Evolutionary conservation across 148 eudicot species (phyloP), one percentile per base, ranked within the genome.

Genomic region (Mesembryanthemum crystallinum): DNA sequence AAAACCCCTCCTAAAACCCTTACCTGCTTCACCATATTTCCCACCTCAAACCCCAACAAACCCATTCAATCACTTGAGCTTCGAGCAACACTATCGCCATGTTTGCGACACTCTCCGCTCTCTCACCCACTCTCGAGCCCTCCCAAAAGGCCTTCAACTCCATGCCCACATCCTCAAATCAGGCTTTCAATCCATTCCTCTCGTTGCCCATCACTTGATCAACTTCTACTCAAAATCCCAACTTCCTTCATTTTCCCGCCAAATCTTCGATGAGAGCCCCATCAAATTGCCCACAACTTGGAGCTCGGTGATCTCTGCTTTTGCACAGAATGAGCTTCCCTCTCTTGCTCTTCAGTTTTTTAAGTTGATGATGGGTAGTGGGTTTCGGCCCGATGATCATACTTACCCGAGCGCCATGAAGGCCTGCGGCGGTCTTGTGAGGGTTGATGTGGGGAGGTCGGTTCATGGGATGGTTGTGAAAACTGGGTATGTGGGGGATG

Each of bases 151-250:
- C 66, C 83, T 85, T 29, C 90, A 91, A 51, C 72, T 94, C 77
- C 98, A 94, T 61, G 73, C 87, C 83, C 86, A 83, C 73, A 80
- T 94, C 70, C 43, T 91, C 83, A 94, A 94, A 83, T 77, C 84
- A 5, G 90, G 93, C 1, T 33, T 88, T 54, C 88, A 80, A 55
- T 4, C 67, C 39, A 82, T 88, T 72, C 98, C 97, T 5, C 85
- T 89, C 8, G 65, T 94, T 30, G 82, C 88, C 62, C 92, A 94
- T 67, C 84, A 94, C 73, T 83, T 94, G 37, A 86, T 94, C 81
- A 94, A 88, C 69, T 91, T 94, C 78, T 91, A 91, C 76, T 86
- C 95, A 42, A 91, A 94, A 76, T 37, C 84, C 29, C 90, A 85
- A 62, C 88, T 72, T 28, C 97, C 98, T 0, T 15, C 52, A 0